A percentile compares a stretch with the other conserved stretches of the same genome.
phyloP scores from a whole-genome alignment of 2,329 filamentous ascomycete genomes.

The Phyllosticta capitalensis region DNA sequence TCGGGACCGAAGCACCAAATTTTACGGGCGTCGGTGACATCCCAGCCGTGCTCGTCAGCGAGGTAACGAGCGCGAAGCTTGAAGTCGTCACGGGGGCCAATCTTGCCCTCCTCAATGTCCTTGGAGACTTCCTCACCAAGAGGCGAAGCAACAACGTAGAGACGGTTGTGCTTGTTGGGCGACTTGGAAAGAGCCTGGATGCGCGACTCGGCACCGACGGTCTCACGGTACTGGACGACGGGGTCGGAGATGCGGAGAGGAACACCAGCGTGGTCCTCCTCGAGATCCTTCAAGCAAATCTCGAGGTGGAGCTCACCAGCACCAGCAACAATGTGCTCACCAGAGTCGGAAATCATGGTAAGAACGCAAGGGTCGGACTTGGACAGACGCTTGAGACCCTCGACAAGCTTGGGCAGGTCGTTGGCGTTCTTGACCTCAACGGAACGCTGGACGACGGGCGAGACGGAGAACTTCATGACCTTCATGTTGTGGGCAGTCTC shows the following conservation, averaged over 20 bases:
- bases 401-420: constrained; percentile 98
- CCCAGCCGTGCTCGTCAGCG: constrained; percentile 96
- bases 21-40: constrained; percentile 99
- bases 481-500: constrained; percentile 99
- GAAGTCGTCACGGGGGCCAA: constrained; percentile 94
- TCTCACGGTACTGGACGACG: constrained; percentile 98
- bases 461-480: constrained; percentile 99
- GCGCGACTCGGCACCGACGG: constrained; percentile 71
- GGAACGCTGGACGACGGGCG: constrained; percentile 94
- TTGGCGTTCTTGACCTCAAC: constrained; percentile 99
- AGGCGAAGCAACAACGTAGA: constrained; percentile 89
- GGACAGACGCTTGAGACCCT: constrained; percentile 99
- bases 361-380: constrained; percentile 99
- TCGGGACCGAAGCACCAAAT: constrained; percentile 99
- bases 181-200: constrained; percentile 99
- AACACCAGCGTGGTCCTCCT: constrained; percentile 98
- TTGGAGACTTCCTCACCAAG: constrained; percentile 83
- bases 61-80: constrained; percentile 94
- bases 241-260: constrained; percentile 97
- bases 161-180: constrained; percentile 99
- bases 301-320: constrained; percentile 99
- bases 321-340: constrained; percentile 98
- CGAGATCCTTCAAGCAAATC: constrained; percentile 99
- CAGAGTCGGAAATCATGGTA: constrained; percentile 78
- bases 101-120: constrained; percentile 87